Evolutionary conservation across 2,329 filamentous ascomycete species (phyloP).

Genomic region (Zasmidium cellare): DNA sequence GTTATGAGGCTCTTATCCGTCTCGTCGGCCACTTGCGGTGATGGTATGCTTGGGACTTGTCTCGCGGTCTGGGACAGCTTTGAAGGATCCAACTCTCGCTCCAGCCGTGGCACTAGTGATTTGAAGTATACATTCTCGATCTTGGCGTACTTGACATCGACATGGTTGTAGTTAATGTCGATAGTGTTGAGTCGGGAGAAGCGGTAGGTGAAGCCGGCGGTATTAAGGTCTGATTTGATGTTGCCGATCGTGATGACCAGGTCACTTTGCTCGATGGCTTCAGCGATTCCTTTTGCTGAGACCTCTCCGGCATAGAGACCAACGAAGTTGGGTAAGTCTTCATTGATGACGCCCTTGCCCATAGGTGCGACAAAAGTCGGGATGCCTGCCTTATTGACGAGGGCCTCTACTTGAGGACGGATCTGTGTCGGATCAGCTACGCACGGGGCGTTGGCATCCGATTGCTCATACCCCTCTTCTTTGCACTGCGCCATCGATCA

Average conservation of each 20-base stretch:
- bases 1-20: conserved; percentile 52
- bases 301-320: conserved; percentile 82
- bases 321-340: conserved; percentile 70
- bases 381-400: conserved; percentile 71
- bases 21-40: neutral
- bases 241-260: conserved; percentile 70
- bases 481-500: conserved; percentile 66
- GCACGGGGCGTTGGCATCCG: neutral
- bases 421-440: conserved; percentile 45
- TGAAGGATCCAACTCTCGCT: conserved; percentile 5
- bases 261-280: conserved; percentile 68
- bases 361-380: conserved; percentile 88
- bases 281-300: conserved; percentile 64
- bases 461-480: conserved; percentile 1
- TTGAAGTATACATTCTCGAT: conserved; percentile 17
- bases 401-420: conserved; percentile 69
- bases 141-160: conserved; percentile 58
- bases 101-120: conserved; percentile 11
- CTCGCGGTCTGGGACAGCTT: neutral
- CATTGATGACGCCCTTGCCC: conserved; percentile 82
- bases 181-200: conserved; percentile 76
- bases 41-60: conserved; percentile 1
- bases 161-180: conserved; percentile 74
- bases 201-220: conserved; percentile 77
- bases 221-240: conserved; percentile 78